Conservation (phyloP, 495 filamentous ascomycete genomes). For the Sporormia fimetaria region DNA sequence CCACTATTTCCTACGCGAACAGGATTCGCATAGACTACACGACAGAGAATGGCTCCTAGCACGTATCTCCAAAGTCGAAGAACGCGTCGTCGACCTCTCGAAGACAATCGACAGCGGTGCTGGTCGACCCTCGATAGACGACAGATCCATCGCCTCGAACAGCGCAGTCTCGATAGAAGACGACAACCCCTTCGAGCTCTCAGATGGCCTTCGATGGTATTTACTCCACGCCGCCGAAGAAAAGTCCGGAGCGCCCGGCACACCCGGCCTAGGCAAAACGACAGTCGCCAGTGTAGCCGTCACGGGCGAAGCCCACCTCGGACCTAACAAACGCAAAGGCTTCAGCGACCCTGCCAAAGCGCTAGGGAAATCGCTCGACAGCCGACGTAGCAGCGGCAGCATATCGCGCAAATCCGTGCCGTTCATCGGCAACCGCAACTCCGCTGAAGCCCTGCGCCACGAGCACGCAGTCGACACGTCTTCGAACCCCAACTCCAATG, state of each 20-base stretch:
- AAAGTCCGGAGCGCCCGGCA: slow-evolving; percentile 86
- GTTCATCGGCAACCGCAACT: slow-evolving; percentile 25
- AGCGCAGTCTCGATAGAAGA: slow-evolving; percentile 53
- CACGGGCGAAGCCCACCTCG: slow-evolving; percentile 65
- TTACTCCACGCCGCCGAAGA: slow-evolving; percentile 87
- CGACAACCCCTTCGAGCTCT: slow-evolving; percentile 95
- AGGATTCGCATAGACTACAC: slow-evolving; percentile 73
- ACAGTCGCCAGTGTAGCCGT: slow-evolving; percentile 84
- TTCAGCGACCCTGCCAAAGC: slow-evolving; percentile 66
- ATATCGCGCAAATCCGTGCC: slow-evolving; percentile 51
- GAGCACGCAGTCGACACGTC: slow-evolving; percentile 2
- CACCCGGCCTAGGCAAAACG: slow-evolving; percentile 74
- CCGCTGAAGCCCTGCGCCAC: slow-evolving; percentile 21
- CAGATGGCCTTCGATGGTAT: slow-evolving; percentile 92
- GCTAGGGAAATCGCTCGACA: slow-evolving; percentile 77
- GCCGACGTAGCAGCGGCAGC: slow-evolving; percentile 71
- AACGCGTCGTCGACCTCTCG: slow-evolving; percentile 85
- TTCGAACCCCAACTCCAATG: slow-evolving; percentile 7
- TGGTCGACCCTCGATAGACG: slow-evolving; percentile 41
- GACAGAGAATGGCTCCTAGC: slow-evolving; percentile 88
- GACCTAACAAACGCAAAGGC: slow-evolving; percentile 44
- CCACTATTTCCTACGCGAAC: slow-evolving; percentile 92
- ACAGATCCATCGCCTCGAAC: slow-evolving; percentile 32
- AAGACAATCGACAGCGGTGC: slow-evolving; percentile 50
- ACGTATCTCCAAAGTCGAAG: slow-evolving; percentile 82